Conservation (phyloP, 164 flowering plant genomes). For the Akebia trifoliata region DNA sequence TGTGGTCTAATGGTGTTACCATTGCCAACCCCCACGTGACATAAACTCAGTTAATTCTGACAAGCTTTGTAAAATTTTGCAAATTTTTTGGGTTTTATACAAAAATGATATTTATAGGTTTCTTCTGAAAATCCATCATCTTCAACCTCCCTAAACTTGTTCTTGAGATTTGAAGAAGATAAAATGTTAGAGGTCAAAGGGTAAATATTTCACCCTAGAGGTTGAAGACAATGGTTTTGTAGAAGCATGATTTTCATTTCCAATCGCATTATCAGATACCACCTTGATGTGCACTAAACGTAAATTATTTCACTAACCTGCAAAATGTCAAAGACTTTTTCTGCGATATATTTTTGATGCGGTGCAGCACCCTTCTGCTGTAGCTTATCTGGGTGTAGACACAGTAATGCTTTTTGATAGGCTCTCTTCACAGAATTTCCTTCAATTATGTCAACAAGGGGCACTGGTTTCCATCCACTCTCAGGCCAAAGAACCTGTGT, state of each 20-base stretch:
- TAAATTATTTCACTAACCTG: slow-evolving; percentile 47
- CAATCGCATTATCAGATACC: background rate
- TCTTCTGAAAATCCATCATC: no score
- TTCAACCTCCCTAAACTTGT: no score
- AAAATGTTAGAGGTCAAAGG: no score
- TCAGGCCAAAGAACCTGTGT: slow-evolving; percentile 83
- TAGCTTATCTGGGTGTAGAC: slow-evolving; percentile 88
- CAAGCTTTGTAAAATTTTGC: no score
- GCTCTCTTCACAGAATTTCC: slow-evolving; percentile 69
- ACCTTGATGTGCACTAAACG: no score
- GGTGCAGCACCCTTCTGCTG: slow-evolving; percentile 82
- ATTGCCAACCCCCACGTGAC: no score
- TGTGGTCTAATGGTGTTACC: no score
- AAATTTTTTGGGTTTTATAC: no score
- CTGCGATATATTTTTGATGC: slow-evolving; percentile 73
- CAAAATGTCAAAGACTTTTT: slow-evolving; percentile 76
- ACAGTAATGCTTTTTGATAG: slow-evolving; percentile 79
- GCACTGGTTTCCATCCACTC: slow-evolving; percentile 91
- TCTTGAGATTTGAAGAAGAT: no score
- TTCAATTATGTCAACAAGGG: slow-evolving; percentile 84
- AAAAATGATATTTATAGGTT: no score
- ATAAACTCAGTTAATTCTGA: no score
- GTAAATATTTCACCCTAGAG: no score
- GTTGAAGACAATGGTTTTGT: background rate
- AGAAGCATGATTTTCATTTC: background rate